Evolutionary conservation across 768 basidiomycete genomes (phyloP).

Genomic region (Rickenella mellea): DNA sequence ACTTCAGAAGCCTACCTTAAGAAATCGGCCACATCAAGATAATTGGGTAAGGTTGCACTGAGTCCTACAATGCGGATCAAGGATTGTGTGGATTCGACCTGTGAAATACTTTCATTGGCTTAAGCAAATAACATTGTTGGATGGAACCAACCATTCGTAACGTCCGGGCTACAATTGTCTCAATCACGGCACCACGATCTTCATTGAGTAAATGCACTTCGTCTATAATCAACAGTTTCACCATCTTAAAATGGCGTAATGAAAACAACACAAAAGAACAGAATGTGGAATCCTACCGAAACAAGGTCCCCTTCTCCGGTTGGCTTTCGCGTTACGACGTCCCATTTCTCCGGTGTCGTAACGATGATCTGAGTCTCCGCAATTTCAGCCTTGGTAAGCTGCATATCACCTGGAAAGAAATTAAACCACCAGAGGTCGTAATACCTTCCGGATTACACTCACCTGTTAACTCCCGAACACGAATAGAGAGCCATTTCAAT

Average conservation of each 20-base stretch:
- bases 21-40: slow-evolving; percentile 92
- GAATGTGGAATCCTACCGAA: slow-evolving; percentile 38
- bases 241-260: slow-evolving; percentile 31
- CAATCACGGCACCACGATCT: slow-evolving; percentile 96
- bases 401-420: slow-evolving; percentile 72
- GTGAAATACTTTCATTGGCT: not conserved
- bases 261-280: not conserved
- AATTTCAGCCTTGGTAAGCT: slow-evolving; percentile 88
- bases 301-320: slow-evolving; percentile 96
- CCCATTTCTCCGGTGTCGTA: slow-evolving; percentile 99
- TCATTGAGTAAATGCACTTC: slow-evolving; percentile 97
- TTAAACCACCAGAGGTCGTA: not conserved
- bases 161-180: slow-evolving; percentile 95
- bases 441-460: slow-evolving; percentile 7
- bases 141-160: slow-evolving; percentile 57
- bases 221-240: slow-evolving; percentile 93
- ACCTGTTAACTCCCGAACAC: slow-evolving; percentile 89
- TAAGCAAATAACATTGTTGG: not conserved
- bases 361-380: slow-evolving; percentile 95
- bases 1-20: slow-evolving; percentile 46
- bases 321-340: slow-evolving; percentile 95
- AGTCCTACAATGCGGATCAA: slow-evolving; percentile 93
- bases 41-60: slow-evolving; percentile 95
- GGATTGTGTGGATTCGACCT: slow-evolving; percentile 96
- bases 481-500: slow-evolving; percentile 77